Conservation (phyloP, 2,329 filamentous ascomycete species). For the Thyridium curvatum region DNA sequence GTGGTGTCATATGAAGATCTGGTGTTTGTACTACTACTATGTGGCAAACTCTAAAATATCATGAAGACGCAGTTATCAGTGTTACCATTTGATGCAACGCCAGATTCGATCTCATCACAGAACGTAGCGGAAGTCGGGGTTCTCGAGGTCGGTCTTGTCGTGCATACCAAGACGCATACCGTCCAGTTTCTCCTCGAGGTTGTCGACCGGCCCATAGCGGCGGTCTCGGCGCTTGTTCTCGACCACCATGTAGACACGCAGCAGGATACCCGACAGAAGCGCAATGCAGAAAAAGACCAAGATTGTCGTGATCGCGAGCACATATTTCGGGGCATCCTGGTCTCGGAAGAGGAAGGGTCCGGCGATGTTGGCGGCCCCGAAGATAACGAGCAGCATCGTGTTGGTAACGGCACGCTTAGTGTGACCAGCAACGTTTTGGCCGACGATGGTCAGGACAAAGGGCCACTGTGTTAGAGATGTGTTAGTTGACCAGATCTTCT, state of each 20-base stretch:
- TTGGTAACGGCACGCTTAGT: slow-evolving; percentile 12
- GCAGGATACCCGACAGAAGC: slow-evolving; percentile 9
- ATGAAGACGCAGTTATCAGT: no score
- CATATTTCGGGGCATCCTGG: slow-evolving; percentile 13
- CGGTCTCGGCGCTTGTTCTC: slow-evolving; percentile 11
- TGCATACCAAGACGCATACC: slow-evolving; percentile 16
- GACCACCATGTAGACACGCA: slow-evolving; percentile 12
- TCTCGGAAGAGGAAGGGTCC: slow-evolving; percentile 16
- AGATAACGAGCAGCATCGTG: slow-evolving; percentile 11
- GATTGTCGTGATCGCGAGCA: slow-evolving; percentile 15
- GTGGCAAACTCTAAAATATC: no score
- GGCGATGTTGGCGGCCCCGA: slow-evolving; percentile 12
- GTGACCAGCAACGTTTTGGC: slow-evolving; percentile 11
- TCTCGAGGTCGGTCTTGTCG: slow-evolving; percentile 18
- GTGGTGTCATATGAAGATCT: no score
- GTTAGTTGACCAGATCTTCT: neutral
- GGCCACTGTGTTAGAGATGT: slow-evolving; percentile 7
- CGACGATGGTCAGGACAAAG: slow-evolving; percentile 11
- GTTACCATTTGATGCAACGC: no score
- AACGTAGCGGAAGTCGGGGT: slow-evolving; percentile 14
- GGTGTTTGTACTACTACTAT: no score
- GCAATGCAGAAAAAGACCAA: slow-evolving; percentile 14
- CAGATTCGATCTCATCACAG: slow-evolving; percentile 5
- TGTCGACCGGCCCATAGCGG: slow-evolving; percentile 8
- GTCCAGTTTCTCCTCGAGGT: slow-evolving; percentile 10